A percentile compares a stretch with the other conserved stretches of the same genome.
Conservation (phyloP, 148 eudicot species). For the Rhododendron williamsianum region DNA sequence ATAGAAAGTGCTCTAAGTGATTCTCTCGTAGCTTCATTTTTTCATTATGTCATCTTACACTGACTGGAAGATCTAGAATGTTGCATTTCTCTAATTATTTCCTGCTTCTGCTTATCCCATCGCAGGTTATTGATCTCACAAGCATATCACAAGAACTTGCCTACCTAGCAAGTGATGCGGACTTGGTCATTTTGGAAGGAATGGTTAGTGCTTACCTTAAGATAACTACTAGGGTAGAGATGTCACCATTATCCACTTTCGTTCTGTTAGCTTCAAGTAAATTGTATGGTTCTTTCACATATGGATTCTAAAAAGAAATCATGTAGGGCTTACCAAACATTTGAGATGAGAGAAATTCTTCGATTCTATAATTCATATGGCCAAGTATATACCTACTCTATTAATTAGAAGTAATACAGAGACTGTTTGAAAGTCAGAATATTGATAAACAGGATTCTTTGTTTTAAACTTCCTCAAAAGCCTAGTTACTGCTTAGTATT, state of each 20-base stretch:
- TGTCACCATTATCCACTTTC: background rate
- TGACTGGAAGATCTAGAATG: slow-evolving; percentile 1
- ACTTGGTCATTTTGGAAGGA: slow-evolving; percentile 90
- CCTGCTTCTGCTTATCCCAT: slow-evolving; percentile 9
- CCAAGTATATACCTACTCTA: background rate
- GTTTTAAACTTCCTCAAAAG: background rate
- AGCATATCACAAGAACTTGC: slow-evolving; percentile 88
- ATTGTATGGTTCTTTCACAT: background rate
- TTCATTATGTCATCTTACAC: background rate
- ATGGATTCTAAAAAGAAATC: background rate
- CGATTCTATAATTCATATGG: background rate
- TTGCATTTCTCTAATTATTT: slow-evolving; percentile 6
- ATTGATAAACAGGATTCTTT: background rate
- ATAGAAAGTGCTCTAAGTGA: slow-evolving; percentile 4
- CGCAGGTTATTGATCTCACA: slow-evolving; percentile 90
- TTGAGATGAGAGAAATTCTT: background rate
- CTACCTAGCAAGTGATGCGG: slow-evolving; percentile 86
- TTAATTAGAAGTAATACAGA: background rate
- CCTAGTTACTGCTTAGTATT: background rate
- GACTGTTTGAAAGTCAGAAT: background rate
- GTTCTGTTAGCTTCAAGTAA: background rate
- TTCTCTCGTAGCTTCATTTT: background rate
- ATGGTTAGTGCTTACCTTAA: slow-evolving; percentile 55
- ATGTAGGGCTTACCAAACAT: background rate
- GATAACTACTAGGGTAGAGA: background rate